Evolutionary conservation across 2,329 filamentous ascomycete genomes (phyloP), one percentile per base, ranked within the genome.

Genomic region (Cordyceps fumosorosea): DNA sequence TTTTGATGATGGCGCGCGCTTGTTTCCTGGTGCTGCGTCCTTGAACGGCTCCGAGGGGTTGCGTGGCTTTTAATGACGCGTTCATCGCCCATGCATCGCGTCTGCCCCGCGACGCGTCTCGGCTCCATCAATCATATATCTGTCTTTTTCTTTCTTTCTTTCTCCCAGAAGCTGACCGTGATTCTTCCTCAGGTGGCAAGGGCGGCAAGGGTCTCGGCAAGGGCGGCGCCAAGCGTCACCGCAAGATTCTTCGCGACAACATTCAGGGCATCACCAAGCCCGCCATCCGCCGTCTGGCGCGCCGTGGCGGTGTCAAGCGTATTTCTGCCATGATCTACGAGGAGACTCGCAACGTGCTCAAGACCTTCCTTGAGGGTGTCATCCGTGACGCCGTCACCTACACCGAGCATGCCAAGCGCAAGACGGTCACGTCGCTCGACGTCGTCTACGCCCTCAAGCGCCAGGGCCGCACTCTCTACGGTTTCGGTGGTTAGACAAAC

Each of bases 251-350:
- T 80, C 91, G 93, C 81, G 93, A 97, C 89, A 97, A 97, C 90
- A 97, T 97, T 77, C 93, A 97, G 84, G 93, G 93, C 82, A 97
- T 97, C 77, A 97, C 93, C 76, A 97, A 97, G 90, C 93, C 93
- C 73, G 93, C 93, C 74, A 97, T 97, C 81, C 89, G 93, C 75
- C 93, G 93, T 96, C 92, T 97, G 78, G 93, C 93, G 69, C 93
- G 93, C 82, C 92, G 93, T 95, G 93, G 93, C 80, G 93, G 93
- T 93, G 93, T 97, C 86, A 97, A 97, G 91, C 93, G 93, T 96
- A 97, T 97, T 75, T 96, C 92, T 74, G 93, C 93, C 77, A 96
- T 87, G 84, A 88, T 88, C 78, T 88, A 88, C 80, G 84, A 87
- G 75, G 85, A 88, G 79, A 87, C 85, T 64, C 85, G 85, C 69